Evolutionary conservation across 2,329 filamentous ascomycete genomes (phyloP), one percentile per base, ranked within the genome.

Genomic region (Hortaea sp.): DNA sequence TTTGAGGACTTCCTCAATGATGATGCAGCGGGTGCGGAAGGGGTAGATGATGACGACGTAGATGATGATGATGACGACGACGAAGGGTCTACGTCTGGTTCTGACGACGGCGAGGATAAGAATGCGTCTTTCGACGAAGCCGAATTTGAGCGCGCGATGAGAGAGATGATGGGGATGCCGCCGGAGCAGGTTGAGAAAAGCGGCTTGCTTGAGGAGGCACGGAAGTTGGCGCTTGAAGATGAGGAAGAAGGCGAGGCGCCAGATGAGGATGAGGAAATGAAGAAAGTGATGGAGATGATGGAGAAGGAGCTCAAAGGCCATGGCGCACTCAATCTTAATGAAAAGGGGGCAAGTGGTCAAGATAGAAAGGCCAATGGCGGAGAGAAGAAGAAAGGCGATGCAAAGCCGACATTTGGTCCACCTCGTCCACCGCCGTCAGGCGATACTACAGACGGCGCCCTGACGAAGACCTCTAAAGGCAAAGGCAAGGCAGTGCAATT

Each of bases 1-100:
- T 97, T 98, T 59, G 88, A 95, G 60, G 74, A 84, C 9, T 97
- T 98, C 57, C 67, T 98, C 40, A 86, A 94, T 46, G 87, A 97
- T 56, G 85, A 94, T 7, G 77, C 76, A 40, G 88, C 88, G 0
- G 89, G 85, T 1, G 64, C 81, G 5, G 88, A 94, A 41, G 90
- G 88, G 0, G 85, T 82, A 0, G 81, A 87, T 49, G 65, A 86
- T 28, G 63, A 73, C 29, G 73, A 78, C 50, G 83, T 85, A 7
- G 85, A 86, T 74, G 84, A 86, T 49, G n/a, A n/a, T n/a, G 82
- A 85, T 49, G 69, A 74, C 7, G 74, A 76, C 12, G 73, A 75
- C 3, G 44, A 46, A 2, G 48, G 50, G 1, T 47, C 50, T 11
- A 62, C 62, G 28, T 44, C 44, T n/a, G 68, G 67, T 4, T 3